Evolutionary conservation across 768 basidiomycete genomes (phyloP), one percentile per base, ranked within the genome.

Genomic region (Tulasnella sp.): DNA sequence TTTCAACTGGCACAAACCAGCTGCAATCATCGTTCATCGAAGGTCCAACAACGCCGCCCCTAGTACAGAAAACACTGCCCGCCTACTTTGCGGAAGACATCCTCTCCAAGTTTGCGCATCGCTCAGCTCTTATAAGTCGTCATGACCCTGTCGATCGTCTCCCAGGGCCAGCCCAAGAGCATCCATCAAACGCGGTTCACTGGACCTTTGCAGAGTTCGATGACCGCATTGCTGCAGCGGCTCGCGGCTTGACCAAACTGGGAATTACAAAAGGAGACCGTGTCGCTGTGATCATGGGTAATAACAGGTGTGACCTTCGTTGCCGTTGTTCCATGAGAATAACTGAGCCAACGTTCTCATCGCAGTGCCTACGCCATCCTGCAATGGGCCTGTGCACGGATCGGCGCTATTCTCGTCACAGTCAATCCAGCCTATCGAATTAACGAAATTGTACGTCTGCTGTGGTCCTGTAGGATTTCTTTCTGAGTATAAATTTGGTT

Each of bases 301-400:
- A 95, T 81, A 93, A 90, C 81, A 96, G 94, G 94, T 93, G 82
- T 48, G 87, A 82, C 77, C 3, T 64, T 12, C 58, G 60, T 41
- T 41, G 76, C n/a, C n/a, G 24, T 7, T 54, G 9, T 76, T 24
- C 31, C 37, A 9, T 7, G 41, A 78, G n/a, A 22, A 34, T 48
- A 6, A 6, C 31, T 75, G 44, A 76, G 14, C 41, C 69, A 42
- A 34, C 50, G 42, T 81, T 20, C 74, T 14, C 40, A 22, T 50
- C 76, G 42, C 81, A 95, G 94, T 83, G 88, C 93, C 24, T 96
- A 96, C 84, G 94, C 94, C 0, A 88, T 90, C 87, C 86, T 95
- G 34, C 94, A 96, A 83, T 95, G 94, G 94, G 94, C 94, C 3
- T 93, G 93, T 80, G 93, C 94, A n/a, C 91, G 90, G 75, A 89